phyloP scores from a whole-genome alignment of 2,329 filamentous ascomycete species.

The Monilinia fructigena region DNA sequence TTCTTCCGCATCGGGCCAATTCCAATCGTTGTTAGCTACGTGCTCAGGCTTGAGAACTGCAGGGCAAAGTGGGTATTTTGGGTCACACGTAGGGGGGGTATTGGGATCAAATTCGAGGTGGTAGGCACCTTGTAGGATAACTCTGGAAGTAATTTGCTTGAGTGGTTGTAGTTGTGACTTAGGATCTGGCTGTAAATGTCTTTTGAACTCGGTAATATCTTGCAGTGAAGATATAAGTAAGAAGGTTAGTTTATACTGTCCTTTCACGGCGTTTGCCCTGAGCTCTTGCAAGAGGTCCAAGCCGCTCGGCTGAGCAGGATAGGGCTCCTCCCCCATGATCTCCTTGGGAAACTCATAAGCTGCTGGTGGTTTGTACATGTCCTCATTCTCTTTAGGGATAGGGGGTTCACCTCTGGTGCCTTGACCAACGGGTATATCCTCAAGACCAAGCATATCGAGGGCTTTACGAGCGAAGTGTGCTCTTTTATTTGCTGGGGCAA shows the following conservation, averaged over 20 bases:
- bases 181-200: not conserved
- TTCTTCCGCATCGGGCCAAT: slow-evolving; percentile 25
- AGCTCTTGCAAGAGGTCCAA: slow-evolving; percentile 27
- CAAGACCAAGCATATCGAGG: slow-evolving; percentile 30
- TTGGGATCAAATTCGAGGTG: not conserved
- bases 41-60: not conserved
- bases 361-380: slow-evolving; percentile 16
- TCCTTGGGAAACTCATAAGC: slow-evolving; percentile 32
- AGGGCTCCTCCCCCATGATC: slow-evolving; percentile 29
- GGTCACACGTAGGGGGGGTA: too few species aligned
- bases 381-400: not conserved
- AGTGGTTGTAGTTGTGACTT: not conserved
- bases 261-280: slow-evolving; percentile 25
- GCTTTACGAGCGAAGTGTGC: slow-evolving; percentile 33
- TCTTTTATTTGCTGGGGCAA: slow-evolving; percentile 30
- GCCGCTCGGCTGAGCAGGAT: slow-evolving; percentile 21
- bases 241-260: slow-evolving; percentile 31
- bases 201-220: slow-evolving; percentile 32
- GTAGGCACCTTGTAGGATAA: slow-evolving; percentile 32
- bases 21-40: slow-evolving; percentile 34
- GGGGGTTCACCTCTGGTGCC: slow-evolving; percentile 22
- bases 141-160: slow-evolving; percentile 24
- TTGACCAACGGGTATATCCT: slow-evolving; percentile 30
- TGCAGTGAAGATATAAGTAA: slow-evolving; percentile 35
- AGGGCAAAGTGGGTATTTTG: not conserved